Evolutionary conservation across 2,329 filamentous ascomycete species (phyloP).

Genomic region (Clonostachys solani): DNA sequence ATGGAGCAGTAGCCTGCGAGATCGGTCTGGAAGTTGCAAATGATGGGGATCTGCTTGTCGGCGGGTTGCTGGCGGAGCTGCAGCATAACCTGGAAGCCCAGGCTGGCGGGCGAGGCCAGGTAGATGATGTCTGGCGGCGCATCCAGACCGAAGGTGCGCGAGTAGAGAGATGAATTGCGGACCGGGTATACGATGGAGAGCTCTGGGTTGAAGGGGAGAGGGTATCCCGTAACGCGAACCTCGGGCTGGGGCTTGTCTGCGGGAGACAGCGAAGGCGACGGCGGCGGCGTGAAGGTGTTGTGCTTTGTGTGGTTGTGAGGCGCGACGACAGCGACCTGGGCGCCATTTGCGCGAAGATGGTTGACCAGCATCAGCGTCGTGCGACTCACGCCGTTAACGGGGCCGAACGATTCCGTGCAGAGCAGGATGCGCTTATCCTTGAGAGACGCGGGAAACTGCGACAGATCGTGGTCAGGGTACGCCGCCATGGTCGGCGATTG

Average conservation of each 20-base stretch:
- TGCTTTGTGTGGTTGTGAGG: slow-evolving; percentile 51
- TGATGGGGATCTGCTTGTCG: slow-evolving; percentile 50
- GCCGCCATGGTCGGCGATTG: slow-evolving; percentile 2
- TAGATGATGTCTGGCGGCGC: slow-evolving; percentile 61
- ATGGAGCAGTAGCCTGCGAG: slow-evolving; percentile 66
- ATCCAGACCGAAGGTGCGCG: slow-evolving; percentile 49
- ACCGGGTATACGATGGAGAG: slow-evolving; percentile 68
- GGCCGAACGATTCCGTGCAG: slow-evolving; percentile 68
- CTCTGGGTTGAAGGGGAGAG: slow-evolving; percentile 67
- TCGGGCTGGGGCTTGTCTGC: slow-evolving; percentile 33
- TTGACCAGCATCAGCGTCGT: slow-evolving; percentile 67
- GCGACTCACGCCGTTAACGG: slow-evolving; percentile 69
- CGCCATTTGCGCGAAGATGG: slow-evolving; percentile 60
- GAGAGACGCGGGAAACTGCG: slow-evolving; percentile 42
- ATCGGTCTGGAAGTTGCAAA: slow-evolving; percentile 71
- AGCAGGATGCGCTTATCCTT: slow-evolving; percentile 59
- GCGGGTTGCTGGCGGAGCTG: slow-evolving; percentile 57
- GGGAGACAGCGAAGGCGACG: slow-evolving; percentile 22
- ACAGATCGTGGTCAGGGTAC: slow-evolving; percentile 29
- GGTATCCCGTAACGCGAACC: slow-evolving; percentile 58
- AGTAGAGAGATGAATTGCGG: slow-evolving; percentile 56
- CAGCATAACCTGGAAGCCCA: slow-evolving; percentile 69
- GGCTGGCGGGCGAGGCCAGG: slow-evolving; percentile 62
- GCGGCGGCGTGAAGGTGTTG: slow-evolving; percentile 47
- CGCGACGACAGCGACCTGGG: slow-evolving; percentile 62